Base-by-base conservation (phyloP, 495 filamentous ascomycete species). In the Annulohypoxylon nitens region DNA sequence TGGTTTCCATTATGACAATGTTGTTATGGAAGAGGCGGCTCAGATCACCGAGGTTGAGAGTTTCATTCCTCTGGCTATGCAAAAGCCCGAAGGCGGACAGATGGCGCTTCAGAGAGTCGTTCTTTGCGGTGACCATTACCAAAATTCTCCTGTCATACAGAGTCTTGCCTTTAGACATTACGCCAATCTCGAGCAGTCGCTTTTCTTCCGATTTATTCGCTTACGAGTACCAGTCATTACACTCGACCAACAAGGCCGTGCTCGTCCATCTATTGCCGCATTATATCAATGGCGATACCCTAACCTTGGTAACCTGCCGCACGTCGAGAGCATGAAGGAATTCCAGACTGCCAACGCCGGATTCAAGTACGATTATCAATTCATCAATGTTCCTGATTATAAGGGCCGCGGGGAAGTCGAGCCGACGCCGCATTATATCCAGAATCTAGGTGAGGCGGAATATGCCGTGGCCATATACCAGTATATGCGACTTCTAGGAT, bases 11-110 rank as follows among this genome's bases (percentile, higher is more conserved):
- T 99, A 98, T 74, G 95, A 98, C 81, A 98, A 97, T 72, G 92
- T 99, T 12, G 86, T 99, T 58, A 97, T 99, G 95, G 96, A 99
- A 86, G 96, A 99, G 83, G 94, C 96, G 2, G 96, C 96, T 20
- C 96, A 99, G 74, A 97, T 98, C 77, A 98, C 97, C 9, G 96
- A 99, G 78, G 92, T 98, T 48, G 97, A 98, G 77, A 97, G 93
- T 76, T 98, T 99, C 81, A 94, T 98, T 61, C 96, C 96, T 18
- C 82, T 97, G 7, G 93, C 93, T 39, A 86, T 99, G 75, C 96
- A 99, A 78, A 93, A 93, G 47, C 88, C 91, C 18, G 90, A 91
- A 77, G 82, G 89, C 64, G 92, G 92, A 39, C 85, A 93, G 72
- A 85, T 92, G 55, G 88, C 90, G 10, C 81, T 99, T 11, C 94